Percentiles rank a stretch among this genome's conserved stretches.
These are phyloP conservation scores for Kregervanrija fluxuum DNA, from an alignment of 805 yeast genomes.

Conservation along the genomic window DNA sequence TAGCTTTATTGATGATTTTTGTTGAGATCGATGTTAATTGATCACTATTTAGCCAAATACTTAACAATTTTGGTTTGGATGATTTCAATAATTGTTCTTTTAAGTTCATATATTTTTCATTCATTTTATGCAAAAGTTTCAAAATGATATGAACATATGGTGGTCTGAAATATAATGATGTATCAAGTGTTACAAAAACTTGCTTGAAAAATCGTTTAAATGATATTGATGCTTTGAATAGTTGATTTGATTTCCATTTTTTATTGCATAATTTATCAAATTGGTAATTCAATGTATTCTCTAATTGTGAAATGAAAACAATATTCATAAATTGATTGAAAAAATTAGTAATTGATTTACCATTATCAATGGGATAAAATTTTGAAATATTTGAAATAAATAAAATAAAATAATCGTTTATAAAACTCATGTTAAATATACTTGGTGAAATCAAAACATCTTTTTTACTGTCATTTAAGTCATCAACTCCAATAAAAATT, in stretches of 20 bases:
- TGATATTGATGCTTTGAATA: conserved; percentile 37
- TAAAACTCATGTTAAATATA: conserved; percentile 71
- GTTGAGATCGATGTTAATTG: conserved; percentile 26
- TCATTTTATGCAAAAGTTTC: conserved; percentile 34
- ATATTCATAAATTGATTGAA: conserved; percentile 58
- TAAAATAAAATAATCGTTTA: conserved; percentile 64
- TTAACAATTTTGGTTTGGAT: conserved; percentile 11
- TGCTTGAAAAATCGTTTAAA: conserved; percentile 41
- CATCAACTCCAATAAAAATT: conserved; percentile 54
- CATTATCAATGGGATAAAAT: conserved; percentile 27
- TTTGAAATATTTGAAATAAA: conserved; percentile 55
- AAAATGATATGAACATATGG: conserved; percentile 44
- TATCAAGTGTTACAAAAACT: conserved; percentile 48
- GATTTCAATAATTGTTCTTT: conserved; percentile 21
- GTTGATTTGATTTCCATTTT: conserved; percentile 20
- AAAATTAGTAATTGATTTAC: conserved; percentile 34
- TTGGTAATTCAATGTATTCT: conserved; percentile 43
- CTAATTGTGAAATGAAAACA: conserved; percentile 58
- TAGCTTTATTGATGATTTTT: conserved; percentile 19
- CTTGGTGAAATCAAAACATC: conserved; percentile 62
- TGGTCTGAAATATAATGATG: conserved; percentile 50
- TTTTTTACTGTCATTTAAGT: conserved; percentile 39
- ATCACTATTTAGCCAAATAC: conserved; percentile 30
- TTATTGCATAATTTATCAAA: conserved; percentile 42
- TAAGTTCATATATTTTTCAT: conserved; percentile 25